These are phyloP conservation scores for Prunus mira DNA, from an alignment of 306 rosid genomes.

Conservation along the genomic window DNA sequence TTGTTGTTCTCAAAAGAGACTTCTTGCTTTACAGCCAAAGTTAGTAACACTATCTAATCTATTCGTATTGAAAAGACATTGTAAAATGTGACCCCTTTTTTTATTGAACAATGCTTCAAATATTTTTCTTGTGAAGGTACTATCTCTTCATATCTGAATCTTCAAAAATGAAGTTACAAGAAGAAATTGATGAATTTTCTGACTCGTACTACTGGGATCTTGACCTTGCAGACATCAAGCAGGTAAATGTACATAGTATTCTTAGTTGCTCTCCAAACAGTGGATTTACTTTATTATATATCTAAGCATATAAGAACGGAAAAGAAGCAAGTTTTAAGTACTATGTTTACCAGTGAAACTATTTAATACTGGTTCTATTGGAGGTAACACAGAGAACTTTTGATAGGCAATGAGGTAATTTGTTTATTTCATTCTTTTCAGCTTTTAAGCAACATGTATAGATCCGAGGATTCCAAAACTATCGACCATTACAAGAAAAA, in stretches of 20 bases:
- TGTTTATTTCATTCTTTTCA: conserved; percentile 33
- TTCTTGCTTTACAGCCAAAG: conserved; percentile 73
- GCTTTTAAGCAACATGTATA: conserved; percentile 60
- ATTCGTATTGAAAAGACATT: conserved; percentile 3
- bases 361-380: neutral
- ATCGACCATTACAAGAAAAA: conserved; percentile 65
- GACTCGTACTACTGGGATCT: conserved; percentile 83
- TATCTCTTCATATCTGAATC: conserved; percentile 67
- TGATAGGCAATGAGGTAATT: conserved; percentile 7
- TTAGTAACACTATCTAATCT: conserved; percentile 35
- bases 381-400: neutral
- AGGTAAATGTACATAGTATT: conserved; percentile 40
- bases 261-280: neutral
- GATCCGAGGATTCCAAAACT: conserved; percentile 41
- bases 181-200: conserved; percentile 83
- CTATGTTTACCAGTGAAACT: neutral
- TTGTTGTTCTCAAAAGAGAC: conserved; percentile 64
- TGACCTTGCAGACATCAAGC: conserved; percentile 63
- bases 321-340: neutral
- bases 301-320: neutral
- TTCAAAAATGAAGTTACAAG: conserved; percentile 71
- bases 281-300: neutral
- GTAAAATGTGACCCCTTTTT: conserved; percentile 12
- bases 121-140: conserved; percentile 42
- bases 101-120: conserved; percentile 20